Conservation (phyloP, 805 yeast genomes). For the Barnettozyma sp. region DNA sequence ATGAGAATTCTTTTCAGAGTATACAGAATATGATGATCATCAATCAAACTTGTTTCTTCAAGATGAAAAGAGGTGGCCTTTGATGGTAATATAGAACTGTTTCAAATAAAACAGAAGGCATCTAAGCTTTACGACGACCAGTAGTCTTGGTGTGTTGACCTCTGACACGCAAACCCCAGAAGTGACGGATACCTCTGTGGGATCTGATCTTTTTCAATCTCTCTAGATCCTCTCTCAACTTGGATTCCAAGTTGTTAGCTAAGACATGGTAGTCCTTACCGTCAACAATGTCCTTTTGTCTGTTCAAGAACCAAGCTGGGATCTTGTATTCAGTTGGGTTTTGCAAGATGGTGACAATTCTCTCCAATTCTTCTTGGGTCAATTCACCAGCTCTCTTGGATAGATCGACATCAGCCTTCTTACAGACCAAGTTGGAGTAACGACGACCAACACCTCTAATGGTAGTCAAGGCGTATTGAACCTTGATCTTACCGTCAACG, state of each 20-base stretch:
- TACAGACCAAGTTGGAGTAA: conserved; percentile 99
- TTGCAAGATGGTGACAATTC: conserved; percentile 99
- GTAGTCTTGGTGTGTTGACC: conserved; percentile 99
- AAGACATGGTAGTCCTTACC: conserved; percentile 99
- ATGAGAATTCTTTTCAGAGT: conserved; percentile 4
- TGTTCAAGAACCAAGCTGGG: conserved; percentile 99
- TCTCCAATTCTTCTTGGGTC: conserved; percentile 99
- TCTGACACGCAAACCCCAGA: conserved; percentile 99
- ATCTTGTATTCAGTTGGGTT: conserved; percentile 99
- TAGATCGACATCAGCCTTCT: conserved; percentile 99
- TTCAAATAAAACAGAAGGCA: too few relatives aligned
- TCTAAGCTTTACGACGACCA: conserved; percentile 64
- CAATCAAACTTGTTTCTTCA: too few relatives aligned
- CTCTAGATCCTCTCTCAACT: conserved; percentile 99
- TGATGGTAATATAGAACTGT: neutral
- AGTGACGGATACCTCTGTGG: conserved; percentile 99
- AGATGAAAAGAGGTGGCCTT: neutral
- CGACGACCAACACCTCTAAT: conserved; percentile 99
- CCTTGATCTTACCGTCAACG: conserved; percentile 99
- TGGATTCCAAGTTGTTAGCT: conserved; percentile 98
- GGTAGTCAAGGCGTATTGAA: conserved; percentile 99
- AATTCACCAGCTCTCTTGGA: conserved; percentile 99
- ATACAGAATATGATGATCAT: too few relatives aligned
- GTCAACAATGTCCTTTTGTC: conserved; percentile 97
- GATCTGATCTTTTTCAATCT: conserved; percentile 99